Conservation (phyloP, 2,329 filamentous ascomycete genomes). For the Colletotrichum sidae region DNA sequence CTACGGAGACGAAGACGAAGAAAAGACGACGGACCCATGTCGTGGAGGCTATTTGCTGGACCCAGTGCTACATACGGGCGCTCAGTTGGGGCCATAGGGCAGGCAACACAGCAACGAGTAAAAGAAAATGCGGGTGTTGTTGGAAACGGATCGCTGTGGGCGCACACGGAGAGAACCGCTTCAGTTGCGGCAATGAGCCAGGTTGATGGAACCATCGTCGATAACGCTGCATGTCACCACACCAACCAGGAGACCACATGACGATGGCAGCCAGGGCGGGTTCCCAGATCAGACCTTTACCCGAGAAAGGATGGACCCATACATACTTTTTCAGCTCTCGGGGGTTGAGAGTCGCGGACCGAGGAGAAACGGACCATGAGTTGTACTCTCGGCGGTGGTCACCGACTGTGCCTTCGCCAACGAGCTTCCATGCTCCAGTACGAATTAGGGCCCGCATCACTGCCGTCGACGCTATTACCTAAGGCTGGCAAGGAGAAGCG, state of each 20-base stretch:
- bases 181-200: slow-evolving; percentile 15
- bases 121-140: slow-evolving; percentile 13
- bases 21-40: slow-evolving; percentile 19
- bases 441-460: slow-evolving; percentile 9
- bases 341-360: slow-evolving; percentile 16
- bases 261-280: slow-evolving; percentile 8
- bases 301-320: slow-evolving; percentile 1
- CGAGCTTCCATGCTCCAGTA: slow-evolving; percentile 11
- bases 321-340: slow-evolving; percentile 13
- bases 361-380: background rate
- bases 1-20: slow-evolving; percentile 1
- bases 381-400: slow-evolving; percentile 21
- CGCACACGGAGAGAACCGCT: slow-evolving; percentile 27
- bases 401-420: no score
- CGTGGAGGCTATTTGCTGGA: slow-evolving; percentile 34
- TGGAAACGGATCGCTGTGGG: slow-evolving; percentile 25
- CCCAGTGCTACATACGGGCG: slow-evolving; percentile 19
- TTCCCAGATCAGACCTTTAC: slow-evolving; percentile 20
- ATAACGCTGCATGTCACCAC: slow-evolving; percentile 33
- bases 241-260: slow-evolving; percentile 27
- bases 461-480: slow-evolving; percentile 27
- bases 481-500: slow-evolving; percentile 15
- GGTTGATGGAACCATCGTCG: slow-evolving; percentile 24
- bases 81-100: slow-evolving; percentile 25
- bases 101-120: slow-evolving; percentile 20